A percentile compares a stretch with the other conserved stretches of the same genome.
Conservation (phyloP, 805 yeast species). For the Priceomyces fermenticarens region DNA sequence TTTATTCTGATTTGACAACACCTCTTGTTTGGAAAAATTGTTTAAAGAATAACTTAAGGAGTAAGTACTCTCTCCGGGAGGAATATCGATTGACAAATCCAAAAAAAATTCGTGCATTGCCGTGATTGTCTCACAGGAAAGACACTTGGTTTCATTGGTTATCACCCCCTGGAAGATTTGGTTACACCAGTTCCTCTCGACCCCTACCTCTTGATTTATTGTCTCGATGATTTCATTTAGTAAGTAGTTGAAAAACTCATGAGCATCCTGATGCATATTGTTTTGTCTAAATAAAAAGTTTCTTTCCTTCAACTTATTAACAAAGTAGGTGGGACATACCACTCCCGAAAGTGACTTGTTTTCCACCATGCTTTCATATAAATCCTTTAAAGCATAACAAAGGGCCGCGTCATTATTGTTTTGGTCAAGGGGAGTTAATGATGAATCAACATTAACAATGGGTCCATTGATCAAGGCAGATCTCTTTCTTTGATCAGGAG, state of each 20-base stretch:
- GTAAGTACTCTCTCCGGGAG: slow-evolving; percentile 53
- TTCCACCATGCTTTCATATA: slow-evolving; percentile 81
- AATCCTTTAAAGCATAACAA: slow-evolving; percentile 70
- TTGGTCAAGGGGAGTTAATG: slow-evolving; percentile 43
- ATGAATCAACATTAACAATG: slow-evolving; percentile 73
- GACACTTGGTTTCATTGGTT: slow-evolving; percentile 85
- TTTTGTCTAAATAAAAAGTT: slow-evolving; percentile 83
- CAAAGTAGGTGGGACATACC: slow-evolving; percentile 74
- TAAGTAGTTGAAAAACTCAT: slow-evolving; percentile 87
- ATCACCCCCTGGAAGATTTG: slow-evolving; percentile 79
- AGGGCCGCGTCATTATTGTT: slow-evolving; percentile 28
- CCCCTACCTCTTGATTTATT: slow-evolving; percentile 39
- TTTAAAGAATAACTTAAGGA: slow-evolving; percentile 75
- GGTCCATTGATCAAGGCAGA: slow-evolving; percentile 81
- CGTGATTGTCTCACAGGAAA: slow-evolving; percentile 81
- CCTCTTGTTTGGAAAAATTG: slow-evolving; percentile 82
- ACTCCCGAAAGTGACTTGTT: slow-evolving; percentile 70
- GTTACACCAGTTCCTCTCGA: slow-evolving; percentile 50
- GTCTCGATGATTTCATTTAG: slow-evolving; percentile 67
- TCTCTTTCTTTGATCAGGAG: slow-evolving; percentile 72
- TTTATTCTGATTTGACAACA: slow-evolving; percentile 82
- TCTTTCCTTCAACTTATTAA: slow-evolving; percentile 73
- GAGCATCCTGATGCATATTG: slow-evolving; percentile 96
- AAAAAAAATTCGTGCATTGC: slow-evolving; percentile 81
- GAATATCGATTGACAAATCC: slow-evolving; percentile 83